Evolutionary conservation across 2,329 filamentous ascomycete species (phyloP).

Genomic region (Trichoderma semiorbis): DNA sequence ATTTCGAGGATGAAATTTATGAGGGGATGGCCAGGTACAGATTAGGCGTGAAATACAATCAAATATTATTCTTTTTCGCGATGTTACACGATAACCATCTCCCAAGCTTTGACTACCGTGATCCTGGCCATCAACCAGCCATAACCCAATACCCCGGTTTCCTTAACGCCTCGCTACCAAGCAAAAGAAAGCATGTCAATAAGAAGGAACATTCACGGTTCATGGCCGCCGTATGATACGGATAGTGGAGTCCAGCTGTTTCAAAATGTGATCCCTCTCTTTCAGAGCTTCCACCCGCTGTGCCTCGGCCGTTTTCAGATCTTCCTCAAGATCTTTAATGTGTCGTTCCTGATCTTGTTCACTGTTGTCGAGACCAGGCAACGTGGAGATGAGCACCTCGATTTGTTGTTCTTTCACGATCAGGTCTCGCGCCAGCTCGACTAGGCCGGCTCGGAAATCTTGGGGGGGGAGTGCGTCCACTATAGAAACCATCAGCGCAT

Average conservation of each 20-base stretch:
- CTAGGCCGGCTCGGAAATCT: slow-evolving; percentile 63
- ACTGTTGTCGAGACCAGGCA: slow-evolving; percentile 76
- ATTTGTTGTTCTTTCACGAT: slow-evolving; percentile 81
- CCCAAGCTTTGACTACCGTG: background rate
- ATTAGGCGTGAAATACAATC: background rate
- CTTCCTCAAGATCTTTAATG: slow-evolving; percentile 62
- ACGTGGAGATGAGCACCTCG: slow-evolving; percentile 67
- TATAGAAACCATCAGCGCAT: slow-evolving; percentile 25
- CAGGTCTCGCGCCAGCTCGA: slow-evolving; percentile 72
- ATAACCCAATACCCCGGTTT: background rate
- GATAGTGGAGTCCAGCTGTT: slow-evolving; percentile 59
- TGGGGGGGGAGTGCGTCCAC: slow-evolving; percentile 61
- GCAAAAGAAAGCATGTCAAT: slow-evolving; percentile 3
- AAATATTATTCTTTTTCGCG: background rate
- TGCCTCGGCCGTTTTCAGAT: slow-evolving; percentile 59
- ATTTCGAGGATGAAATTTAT: background rate
- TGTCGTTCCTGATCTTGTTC: slow-evolving; percentile 70
- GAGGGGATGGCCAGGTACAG: background rate
- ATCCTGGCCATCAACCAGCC: background rate
- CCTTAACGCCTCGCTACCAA: slow-evolving; percentile 32
- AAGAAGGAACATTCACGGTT: slow-evolving; percentile 21
- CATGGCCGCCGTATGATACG: slow-evolving; percentile 57
- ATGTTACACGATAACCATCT: background rate
- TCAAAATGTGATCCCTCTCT: slow-evolving; percentile 60
- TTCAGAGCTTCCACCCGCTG: slow-evolving; percentile 61